Conservation (phyloP, 2,329 filamentous ascomycete genomes). For the Aspergillus sp. region DNA sequence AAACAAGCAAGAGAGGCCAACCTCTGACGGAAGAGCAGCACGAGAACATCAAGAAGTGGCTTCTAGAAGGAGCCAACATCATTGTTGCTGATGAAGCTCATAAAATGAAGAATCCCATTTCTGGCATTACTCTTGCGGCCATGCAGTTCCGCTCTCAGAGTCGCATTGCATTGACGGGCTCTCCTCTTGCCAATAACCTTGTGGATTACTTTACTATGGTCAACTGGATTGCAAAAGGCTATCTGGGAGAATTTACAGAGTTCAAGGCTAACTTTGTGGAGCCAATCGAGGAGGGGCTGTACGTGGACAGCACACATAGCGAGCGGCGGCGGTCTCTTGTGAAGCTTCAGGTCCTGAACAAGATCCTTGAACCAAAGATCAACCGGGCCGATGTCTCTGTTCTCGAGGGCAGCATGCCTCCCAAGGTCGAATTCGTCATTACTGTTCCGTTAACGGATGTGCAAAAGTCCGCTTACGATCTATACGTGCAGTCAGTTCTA, state of each 20-base stretch:
- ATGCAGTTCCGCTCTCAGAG: conserved; percentile 65
- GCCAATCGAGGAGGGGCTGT: conserved; percentile 74
- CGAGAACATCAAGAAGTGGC: conserved; percentile 45
- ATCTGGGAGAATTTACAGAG: conserved; percentile 67
- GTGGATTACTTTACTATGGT: conserved; percentile 85
- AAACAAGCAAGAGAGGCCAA: conserved; percentile 25
- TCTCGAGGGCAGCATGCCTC: conserved; percentile 67
- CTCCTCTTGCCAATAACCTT: conserved; percentile 81
- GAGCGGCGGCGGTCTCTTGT: conserved; percentile 65
- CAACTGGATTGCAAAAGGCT: conserved; percentile 80
- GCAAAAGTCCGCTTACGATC: conserved; percentile 65
- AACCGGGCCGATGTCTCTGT: conserved; percentile 71
- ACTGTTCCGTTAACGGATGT: conserved; percentile 68
- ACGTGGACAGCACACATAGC: conserved; percentile 58
- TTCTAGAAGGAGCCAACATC: conserved; percentile 67
- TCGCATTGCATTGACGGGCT: conserved; percentile 83
- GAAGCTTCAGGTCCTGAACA: conserved; percentile 69
- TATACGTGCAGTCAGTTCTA: conserved; percentile 50
- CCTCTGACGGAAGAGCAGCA: conserved; percentile 41
- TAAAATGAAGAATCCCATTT: conserved; percentile 66
- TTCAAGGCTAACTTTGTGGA: conserved; percentile 71
- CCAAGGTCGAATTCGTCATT: conserved; percentile 80
- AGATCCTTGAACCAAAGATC: conserved; percentile 74
- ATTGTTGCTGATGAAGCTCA: conserved; percentile 88
- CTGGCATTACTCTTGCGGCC: conserved; percentile 58